Base-by-base conservation (phyloP, 2,329 filamentous ascomycete genomes). In the Aaosphaeria pasadenensis region DNA sequence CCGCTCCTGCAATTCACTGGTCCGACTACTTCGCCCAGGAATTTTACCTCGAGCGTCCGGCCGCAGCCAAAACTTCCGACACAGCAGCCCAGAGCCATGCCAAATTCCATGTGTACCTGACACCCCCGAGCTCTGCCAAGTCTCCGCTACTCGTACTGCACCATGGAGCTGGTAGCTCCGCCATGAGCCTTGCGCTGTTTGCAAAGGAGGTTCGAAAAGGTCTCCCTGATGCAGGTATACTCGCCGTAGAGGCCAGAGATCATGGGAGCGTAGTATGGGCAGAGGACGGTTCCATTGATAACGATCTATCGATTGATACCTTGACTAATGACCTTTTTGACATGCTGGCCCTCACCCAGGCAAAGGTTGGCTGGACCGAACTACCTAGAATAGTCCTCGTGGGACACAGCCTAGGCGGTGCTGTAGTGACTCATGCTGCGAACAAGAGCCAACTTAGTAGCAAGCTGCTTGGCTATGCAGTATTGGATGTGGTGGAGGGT, bases 401-500 rank as follows among this genome's bases (percentile, higher is more conserved):
- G 6, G 94, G 94, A 30, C 94, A 99, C 72, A 95, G 89, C 36
- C 82, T 97, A 3, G 94, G 94, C 45, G 94, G 94, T 11, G 92
- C 92, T 5, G 89, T 97, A 0, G 84, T 96, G 6, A 95, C 90
- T 0, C 84, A 96, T 62, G 77, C 95, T 47, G 91, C 91, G 9
- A 84, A 81, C 62, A 79, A 78, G 13, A 83, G 83, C 1, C 74
- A 77, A 36, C 74, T 96, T 33, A 88, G 87, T 1, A 69, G 73
- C 35, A 80, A 84, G 29, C 69, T 97, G 1, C 76, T 97, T 11
- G 94, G 89, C 17, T 96, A 92, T 71, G 89, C 85, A 4, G 91
- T 97, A 6, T 77, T 99, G 11, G 94, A 99, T 71, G 90, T 99
- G 4, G 94, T 99, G 30, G 94, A 99, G 71, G 82, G 94, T 7